A percentile compares a stretch with the other conserved stretches of the same genome.
phyloP scores from a whole-genome alignment of 2,329 filamentous ascomycete species.

The Apiospora marii region DNA sequence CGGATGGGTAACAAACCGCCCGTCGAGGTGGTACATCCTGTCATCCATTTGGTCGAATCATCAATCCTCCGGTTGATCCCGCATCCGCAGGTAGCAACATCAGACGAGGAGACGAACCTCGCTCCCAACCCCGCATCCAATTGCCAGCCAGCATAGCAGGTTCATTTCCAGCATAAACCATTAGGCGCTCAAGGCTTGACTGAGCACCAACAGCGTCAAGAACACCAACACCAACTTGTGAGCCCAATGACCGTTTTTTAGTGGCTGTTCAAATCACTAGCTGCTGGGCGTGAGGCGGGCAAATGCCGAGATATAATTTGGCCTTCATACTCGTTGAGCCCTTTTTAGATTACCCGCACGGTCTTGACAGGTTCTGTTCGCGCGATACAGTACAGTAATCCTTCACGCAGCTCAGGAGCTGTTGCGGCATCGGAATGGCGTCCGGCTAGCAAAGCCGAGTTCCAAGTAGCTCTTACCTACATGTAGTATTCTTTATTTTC shows the following conservation, averaged over 20 bases:
- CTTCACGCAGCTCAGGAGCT: not conserved
- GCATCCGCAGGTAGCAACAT: constrained; percentile 19
- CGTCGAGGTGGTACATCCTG: constrained; percentile 11
- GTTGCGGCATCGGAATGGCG: not conserved
- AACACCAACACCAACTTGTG: constrained; percentile 5
- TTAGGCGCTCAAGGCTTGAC: constrained; percentile 17
- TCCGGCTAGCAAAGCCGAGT: not conserved
- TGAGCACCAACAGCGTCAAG: constrained; percentile 4
- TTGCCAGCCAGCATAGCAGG: constrained; percentile 14
- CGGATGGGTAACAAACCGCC: not conserved
- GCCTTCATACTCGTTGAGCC: not conserved
- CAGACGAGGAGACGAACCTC: constrained; percentile 18
- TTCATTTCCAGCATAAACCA: constrained; percentile 18
- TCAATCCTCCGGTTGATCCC: constrained; percentile 22
- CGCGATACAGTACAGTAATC: not conserved
- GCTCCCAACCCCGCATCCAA: constrained; percentile 12
- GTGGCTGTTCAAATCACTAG: not conserved
- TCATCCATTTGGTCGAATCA: constrained; percentile 18
- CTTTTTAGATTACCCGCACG: not conserved
- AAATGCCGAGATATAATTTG: constrained; percentile 4
- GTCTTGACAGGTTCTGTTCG: not conserved
- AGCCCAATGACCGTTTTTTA: not conserved
- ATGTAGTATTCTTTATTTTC: not conserved
- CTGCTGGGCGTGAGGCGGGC: not conserved
- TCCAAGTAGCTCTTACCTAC: not conserved